Evolutionary conservation across 805 yeast species (phyloP).

Genomic region (Pichia insulana): DNA sequence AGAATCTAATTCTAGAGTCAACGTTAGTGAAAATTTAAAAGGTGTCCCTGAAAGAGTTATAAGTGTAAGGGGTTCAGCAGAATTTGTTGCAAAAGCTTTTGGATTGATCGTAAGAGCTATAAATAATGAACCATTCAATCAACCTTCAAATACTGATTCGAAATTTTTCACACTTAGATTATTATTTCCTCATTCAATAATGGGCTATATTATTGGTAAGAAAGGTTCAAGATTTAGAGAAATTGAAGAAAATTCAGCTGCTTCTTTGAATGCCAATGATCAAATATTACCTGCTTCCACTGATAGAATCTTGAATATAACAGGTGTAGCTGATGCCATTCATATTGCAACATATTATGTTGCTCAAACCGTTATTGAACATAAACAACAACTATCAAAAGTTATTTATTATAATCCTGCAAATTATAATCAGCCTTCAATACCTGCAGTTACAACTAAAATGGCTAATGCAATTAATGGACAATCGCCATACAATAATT

Average conservation of each 20-base stretch:
- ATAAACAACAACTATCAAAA: slow-evolving; percentile 49
- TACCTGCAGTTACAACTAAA: slow-evolving; percentile 6
- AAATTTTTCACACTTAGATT: slow-evolving; percentile 48
- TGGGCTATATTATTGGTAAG: slow-evolving; percentile 77
- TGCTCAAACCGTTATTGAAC: slow-evolving; percentile 58
- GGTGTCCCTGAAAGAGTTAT: slow-evolving; percentile 70
- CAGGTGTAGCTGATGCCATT: slow-evolving; percentile 80
- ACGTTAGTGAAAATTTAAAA: slow-evolving; percentile 63
- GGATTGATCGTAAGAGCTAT: slow-evolving; percentile 64
- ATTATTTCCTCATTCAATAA: slow-evolving; percentile 67
- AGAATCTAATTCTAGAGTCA: slow-evolving; percentile 53
- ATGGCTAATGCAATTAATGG: neutral
- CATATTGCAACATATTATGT: slow-evolving; percentile 75
- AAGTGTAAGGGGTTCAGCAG: slow-evolving; percentile 65
- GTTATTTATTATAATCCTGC: slow-evolving; percentile 53
- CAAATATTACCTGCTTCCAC: slow-evolving; percentile 66
- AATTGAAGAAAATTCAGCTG: slow-evolving; percentile 76
- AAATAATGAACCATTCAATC: slow-evolving; percentile 56
- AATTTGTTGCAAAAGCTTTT: slow-evolving; percentile 72
- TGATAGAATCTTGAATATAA: slow-evolving; percentile 60
- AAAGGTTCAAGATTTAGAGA: slow-evolving; percentile 67
- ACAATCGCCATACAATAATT: slow-evolving; percentile 1
- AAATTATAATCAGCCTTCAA: slow-evolving; percentile 23
- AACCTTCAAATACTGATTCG: slow-evolving; percentile 48
- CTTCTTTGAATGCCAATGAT: slow-evolving; percentile 65